Conservation (phyloP, 371 early-diverging fungal species). For the Rhizomucor miehei region DNA sequence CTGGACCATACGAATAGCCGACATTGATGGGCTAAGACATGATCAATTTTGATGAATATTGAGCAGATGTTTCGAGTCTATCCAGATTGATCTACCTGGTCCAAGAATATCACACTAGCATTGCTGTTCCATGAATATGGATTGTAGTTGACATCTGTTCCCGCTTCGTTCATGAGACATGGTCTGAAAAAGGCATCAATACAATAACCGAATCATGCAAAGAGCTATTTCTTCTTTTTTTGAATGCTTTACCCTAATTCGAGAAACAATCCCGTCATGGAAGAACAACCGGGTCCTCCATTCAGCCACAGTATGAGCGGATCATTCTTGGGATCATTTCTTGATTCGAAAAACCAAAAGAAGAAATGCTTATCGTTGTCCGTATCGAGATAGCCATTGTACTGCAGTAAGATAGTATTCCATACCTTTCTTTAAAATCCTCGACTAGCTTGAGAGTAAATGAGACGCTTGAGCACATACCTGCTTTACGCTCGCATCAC, state of each 20-base stretch:
- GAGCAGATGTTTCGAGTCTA: not conserved
- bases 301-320: slow-evolving; percentile 83
- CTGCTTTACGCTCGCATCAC: slow-evolving; percentile 75
- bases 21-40: slow-evolving; percentile 56
- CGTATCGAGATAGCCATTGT: slow-evolving; percentile 61
- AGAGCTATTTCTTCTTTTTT: not conserved
- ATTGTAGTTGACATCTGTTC: slow-evolving; percentile 54
- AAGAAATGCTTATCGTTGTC: slow-evolving; percentile 68
- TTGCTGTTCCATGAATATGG: slow-evolving; percentile 77
- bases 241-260: slow-evolving; percentile 58
- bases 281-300: slow-evolving; percentile 88
- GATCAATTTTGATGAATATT: not conserved
- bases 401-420: not conserved
- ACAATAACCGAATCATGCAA: not conserved
- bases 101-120: slow-evolving; percentile 82
- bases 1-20: slow-evolving; percentile 67
- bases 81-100: no score
- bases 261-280: slow-evolving; percentile 75
- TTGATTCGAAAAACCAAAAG: slow-evolving; percentile 92
- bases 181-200: slow-evolving; percentile 32
- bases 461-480: slow-evolving; percentile 14
- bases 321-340: slow-evolving; percentile 66
- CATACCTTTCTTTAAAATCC: no score
- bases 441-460: no score
- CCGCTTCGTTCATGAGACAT: slow-evolving; percentile 60